Base-by-base conservation (phyloP, 495 filamentous ascomycete species). In the Cercophora newfieldiana region DNA sequence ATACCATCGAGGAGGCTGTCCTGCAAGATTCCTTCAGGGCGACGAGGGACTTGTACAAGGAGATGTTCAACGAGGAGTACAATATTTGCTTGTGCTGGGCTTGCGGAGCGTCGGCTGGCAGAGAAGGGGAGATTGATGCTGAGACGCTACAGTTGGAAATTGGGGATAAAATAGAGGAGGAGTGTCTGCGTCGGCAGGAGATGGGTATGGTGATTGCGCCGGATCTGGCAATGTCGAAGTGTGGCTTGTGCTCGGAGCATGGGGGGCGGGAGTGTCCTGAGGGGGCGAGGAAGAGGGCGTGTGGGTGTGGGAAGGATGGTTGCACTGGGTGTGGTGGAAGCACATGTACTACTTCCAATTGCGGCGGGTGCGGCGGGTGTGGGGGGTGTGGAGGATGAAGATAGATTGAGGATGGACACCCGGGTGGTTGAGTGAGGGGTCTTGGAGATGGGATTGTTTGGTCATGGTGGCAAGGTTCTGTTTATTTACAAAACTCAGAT, bases 41-140 rank as follows among this genome's bases (percentile, higher is more conserved):
- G 57, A 72, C 69, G 7, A 55, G 21, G 33, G 51, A 63, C 7
- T 51, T 57, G 25, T 72, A 54, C 5, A 30, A 44, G 7, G 51
- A 47, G 25, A 49, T 25, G 24, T 72, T 65, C 47, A 61, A 51
- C 0, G 61, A 58, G 19, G 60, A 61, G 30, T 72, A 72, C 29
- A 19, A 47, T 14, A 22, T 55, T 28, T 72, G 69, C 30, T 25
- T 63, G 1, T 72, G 69, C 64, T 72, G 69, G 69, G 68, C 66
- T n/a, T 72, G 71, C 50, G 68, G 5, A 6, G 6, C 48, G 16
- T 22, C 16, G 21, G 18, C 5, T 51, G 21, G 18, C 6, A 51
- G 37, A 18, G 37, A 18, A 47, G 37, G 7, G 7, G 18, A 7
- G 37, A 7, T 18, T 18, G 37, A 51, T n/a, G 48, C 21, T n/a